Base-by-base conservation (phyloP, 179 eudicot species). In the Patellifolia procumbens region DNA sequence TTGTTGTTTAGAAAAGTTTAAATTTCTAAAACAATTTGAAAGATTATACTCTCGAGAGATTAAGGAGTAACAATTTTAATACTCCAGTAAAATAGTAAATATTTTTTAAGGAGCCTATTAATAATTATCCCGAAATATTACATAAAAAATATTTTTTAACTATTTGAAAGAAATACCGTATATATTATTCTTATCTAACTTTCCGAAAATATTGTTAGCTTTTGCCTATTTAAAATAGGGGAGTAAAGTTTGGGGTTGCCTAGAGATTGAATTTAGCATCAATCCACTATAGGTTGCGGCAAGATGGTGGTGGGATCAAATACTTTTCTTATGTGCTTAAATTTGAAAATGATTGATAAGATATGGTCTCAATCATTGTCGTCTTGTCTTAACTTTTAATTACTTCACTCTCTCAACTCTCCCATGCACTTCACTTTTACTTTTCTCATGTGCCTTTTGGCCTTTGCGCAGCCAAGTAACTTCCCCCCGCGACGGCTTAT, bases 361-460 rank as follows among this genome's bases (percentile, higher is more conserved):
- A 74, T 78, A 78, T 78, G 78, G 78, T 74, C 46, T 61, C 81
- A 77, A 78, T 81, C 29, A 78, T 81, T 60, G 75, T 43, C 52
- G 43, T 32, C 24, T 52, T 70, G 35, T 39, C 19, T 29, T 43
- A 0, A 20, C 64, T n/a, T 59, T 62, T n/a, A 71, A 7, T 61
- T 51, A 26, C 7, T 67, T 48, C 31, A 28, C 42, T 49, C 42
- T n/a, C n/a, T n/a, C n/a, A n/a, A n/a, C n/a, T n/a, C n/a, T n/a
- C n/a, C n/a, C 26, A 17, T 73, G 26, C 59, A 42, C 43, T 7
- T 31, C 52, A 32, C 84, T 81, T 78, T 81, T 77, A 52, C 81
- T 81, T 81, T 73, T 69, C 73, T 78, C 81, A 68, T 74, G 76
- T 81, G 84, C 62, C 75, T 74, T 78, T 81, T 73, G 49, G 74